Evolutionary conservation across 2,329 filamentous ascomycete genomes (phyloP), one percentile per base, ranked within the genome.

Genomic region (Colletotrichum sp.): DNA sequence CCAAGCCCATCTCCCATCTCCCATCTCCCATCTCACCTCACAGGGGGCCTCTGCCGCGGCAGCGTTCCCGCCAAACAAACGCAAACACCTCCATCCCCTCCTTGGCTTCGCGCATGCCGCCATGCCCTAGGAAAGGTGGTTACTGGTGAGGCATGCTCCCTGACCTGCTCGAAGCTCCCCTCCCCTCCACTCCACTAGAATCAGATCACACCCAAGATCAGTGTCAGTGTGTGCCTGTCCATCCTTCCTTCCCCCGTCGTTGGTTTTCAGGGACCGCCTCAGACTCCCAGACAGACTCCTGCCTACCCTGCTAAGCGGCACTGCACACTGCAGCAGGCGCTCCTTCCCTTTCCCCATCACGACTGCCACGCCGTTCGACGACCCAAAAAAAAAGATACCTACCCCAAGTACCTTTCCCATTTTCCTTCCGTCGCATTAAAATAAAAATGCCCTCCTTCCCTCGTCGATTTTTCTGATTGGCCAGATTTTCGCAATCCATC

Each of bases 401-500:
- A 32, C 26, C 15, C 8, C 36, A 68, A 69, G 76, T 77, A 77
- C 75, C 75, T 71, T 67, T 55, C 30, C 62, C 55, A 52, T 28
- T 69, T 71, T 67, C 63, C 59, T 18, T 66, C 39, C 12, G 69
- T 72, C 36, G 63, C 68, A 63, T 62, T 72, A 66, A 66, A 64
- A 24, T 64, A 65, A 72, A 75, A 77, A 67, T 26, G 36, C 57
- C 65, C 34, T 48, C 26, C 64, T 75, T 60, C 8, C 22, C 15
- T 65, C 34, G 52, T 48, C 64, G 59, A 71, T 36, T 77, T 78
- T 78, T 78, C 57, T 78, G 62, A 78, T 78, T 78, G 77, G 77
- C 32, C 59, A 15, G 44, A 39, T 24, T 62, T 59, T 63, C 26
- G 22, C 32, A 13, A 62, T 67, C 55, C 18, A 63, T 36, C 60